Base-by-base conservation (phyloP, 2,329 filamentous ascomycete species). In the Exserohilum turcica region DNA sequence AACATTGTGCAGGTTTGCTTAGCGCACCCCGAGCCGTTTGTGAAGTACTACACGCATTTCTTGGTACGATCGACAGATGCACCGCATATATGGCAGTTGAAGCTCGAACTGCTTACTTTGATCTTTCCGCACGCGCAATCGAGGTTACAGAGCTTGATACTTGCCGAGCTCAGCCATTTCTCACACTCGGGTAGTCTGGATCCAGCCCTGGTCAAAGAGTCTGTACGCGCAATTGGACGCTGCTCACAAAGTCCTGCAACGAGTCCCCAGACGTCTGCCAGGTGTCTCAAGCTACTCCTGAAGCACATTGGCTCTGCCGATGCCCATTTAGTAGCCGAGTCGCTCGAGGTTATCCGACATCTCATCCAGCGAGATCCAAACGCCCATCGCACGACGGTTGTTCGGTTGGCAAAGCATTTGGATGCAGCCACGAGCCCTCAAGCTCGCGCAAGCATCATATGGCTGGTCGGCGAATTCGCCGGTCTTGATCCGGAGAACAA, bases 1-100 rank as follows among this genome's bases (percentile, higher is more conserved):
- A 97, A 97, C 71, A 92, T 97, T 54, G 92, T 97, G 9, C 89
- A 91, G n/a, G 90, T 99, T 38, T 94, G 91, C 66, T 80, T 97
- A 9, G 79, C 82, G 24, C 81, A 85, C 13, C 91, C 94, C 0
- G 79, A 84, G 33, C 84, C 88, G n/a, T 99, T 99, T 72, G 89
- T 93, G 50, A 89, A 86, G 68, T 93, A 96, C 68, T 85, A 89
- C 15, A 90, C 89, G 29, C 94, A 96, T 76, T 99, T 99, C 71
- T 82, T 99, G 9, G 84, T 99, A 46, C 87, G 87, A 52, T 84
- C 88, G 38, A 88, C 86, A 0, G 94, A 99, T 70, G 80, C 88
- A 1, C 84, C 88, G 12, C 84, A 90, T 16, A 88, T 96, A 16
- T 96, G 92, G 90, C 87, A 89, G 57, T 82, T 97, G 33, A 99